Conservation (phyloP, 2,329 filamentous ascomycete species). For the Colletotrichum eremochloae region DNA sequence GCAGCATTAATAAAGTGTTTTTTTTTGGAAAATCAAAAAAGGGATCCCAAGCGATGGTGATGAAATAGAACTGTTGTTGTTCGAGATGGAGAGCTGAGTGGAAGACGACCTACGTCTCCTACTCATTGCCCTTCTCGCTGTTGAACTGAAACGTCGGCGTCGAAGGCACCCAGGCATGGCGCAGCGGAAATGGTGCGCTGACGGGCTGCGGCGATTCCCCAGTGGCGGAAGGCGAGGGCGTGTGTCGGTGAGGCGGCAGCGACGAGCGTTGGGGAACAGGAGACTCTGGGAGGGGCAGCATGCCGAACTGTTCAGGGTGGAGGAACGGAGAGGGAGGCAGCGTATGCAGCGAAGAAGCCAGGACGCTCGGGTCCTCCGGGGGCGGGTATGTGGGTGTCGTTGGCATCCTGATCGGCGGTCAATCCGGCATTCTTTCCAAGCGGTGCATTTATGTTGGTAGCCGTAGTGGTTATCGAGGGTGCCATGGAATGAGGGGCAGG, state of each 20-base stretch:
- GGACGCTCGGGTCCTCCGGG: constrained; percentile 56
- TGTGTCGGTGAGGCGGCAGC: constrained; percentile 53
- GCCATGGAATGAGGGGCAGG: constrained; percentile 49
- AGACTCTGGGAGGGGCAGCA: constrained; percentile 62
- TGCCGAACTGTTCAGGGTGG: constrained; percentile 57
- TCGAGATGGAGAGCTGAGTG: constrained; percentile 47
- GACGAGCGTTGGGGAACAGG: constrained; percentile 53
- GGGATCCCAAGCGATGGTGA: constrained; percentile 40
- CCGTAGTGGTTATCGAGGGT: constrained; percentile 53
- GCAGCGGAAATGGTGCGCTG: constrained; percentile 41
- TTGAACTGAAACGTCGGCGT: constrained; percentile 30
- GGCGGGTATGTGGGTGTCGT: constrained; percentile 60
- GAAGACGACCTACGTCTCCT: constrained; percentile 53
- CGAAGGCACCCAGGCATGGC: constrained; percentile 25
- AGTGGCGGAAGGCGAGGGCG: constrained; percentile 44
- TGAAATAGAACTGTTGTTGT: constrained; percentile 40
- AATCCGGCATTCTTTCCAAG: constrained; percentile 63
- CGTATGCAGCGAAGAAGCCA: constrained; percentile 54
- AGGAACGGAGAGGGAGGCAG: constrained; percentile 62
- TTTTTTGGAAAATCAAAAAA: constrained; percentile 38
- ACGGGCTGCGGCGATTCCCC: constrained; percentile 49
- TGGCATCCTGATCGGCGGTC: constrained; percentile 68
- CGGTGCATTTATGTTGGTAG: constrained; percentile 49
- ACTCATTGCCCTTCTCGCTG: constrained; percentile 42
- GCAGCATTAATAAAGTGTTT: constrained; percentile 46